A percentile compares a stretch with the other conserved stretches of the same genome.
Conservation (phyloP, 352 stramenopile species). For the Globisporangium rhizosaccharum region DNA sequence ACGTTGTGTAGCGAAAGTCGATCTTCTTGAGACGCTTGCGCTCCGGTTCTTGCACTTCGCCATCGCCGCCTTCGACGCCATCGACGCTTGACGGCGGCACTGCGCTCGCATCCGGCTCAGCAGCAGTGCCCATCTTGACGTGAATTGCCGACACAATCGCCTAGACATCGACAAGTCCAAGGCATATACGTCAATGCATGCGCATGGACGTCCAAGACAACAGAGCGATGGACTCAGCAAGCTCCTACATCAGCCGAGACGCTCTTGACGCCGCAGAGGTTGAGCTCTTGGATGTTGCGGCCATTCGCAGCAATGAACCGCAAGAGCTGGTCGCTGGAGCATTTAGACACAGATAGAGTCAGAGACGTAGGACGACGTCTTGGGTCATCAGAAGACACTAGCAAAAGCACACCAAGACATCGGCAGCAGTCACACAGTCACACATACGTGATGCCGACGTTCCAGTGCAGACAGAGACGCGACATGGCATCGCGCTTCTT, state of each 20-base stretch:
- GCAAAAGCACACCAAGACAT: neutral
- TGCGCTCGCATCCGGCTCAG: constrained; percentile 19
- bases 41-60: constrained; percentile 52
- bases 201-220: neutral
- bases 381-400: too few relatives aligned
- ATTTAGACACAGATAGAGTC: neutral
- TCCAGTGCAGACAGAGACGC: constrained; percentile 80
- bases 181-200: neutral
- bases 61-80: constrained; percentile 8
- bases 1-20: constrained; percentile 88
- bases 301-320: constrained; percentile 65
- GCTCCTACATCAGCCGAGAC: constrained; percentile 64
- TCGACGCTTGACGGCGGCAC: constrained; percentile 2
- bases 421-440: neutral
- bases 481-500: constrained; percentile 79
- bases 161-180: constrained; percentile 11
- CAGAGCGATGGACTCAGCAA: neutral
- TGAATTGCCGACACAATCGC: constrained; percentile 72
- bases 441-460: constrained; percentile 82
- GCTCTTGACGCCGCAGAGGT: constrained; percentile 84
- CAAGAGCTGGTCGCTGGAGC: constrained; percentile 67
- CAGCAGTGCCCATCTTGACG: constrained; percentile 65
- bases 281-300: constrained; percentile 82
- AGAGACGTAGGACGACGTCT: neutral
- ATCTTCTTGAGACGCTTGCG: constrained; percentile 87